These are phyloP conservation scores for Colletotrichum agaves DNA, from an alignment of 2,329 filamentous ascomycete species.

Conservation along the genomic window DNA sequence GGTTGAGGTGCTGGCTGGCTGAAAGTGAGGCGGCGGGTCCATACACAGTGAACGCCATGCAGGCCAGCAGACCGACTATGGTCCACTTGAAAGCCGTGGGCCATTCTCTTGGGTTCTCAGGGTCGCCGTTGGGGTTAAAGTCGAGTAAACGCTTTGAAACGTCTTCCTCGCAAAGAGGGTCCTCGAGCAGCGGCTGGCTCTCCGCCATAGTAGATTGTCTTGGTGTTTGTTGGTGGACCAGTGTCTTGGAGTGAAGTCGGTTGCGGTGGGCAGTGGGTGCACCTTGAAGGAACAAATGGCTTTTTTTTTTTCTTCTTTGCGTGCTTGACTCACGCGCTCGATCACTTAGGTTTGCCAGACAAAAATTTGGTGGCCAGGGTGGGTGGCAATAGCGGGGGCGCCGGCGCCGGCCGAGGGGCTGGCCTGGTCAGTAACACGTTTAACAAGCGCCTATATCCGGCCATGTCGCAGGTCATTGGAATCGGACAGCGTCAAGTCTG, in stretches of 20 bases:
- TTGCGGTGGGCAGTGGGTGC: constrained; percentile 1
- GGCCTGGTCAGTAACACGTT: background rate
- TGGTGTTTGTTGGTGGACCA: background rate
- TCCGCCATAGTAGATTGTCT: constrained; percentile 3
- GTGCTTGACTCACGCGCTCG: constrained; percentile 32
- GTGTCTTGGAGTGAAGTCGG: background rate
- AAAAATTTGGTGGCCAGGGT: constrained; percentile 20
- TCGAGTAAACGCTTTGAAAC: constrained; percentile 33
- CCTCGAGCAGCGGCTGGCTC: constrained; percentile 30
- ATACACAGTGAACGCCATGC: constrained; percentile 68
- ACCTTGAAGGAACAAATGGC: constrained; percentile 1
- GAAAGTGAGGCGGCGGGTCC: constrained; percentile 35
- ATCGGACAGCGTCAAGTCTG: background rate
- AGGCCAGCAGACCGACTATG: constrained; percentile 62
- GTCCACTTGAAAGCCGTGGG: constrained; percentile 61
- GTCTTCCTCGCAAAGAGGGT: constrained; percentile 30
- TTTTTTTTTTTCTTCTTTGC: constrained; percentile 14
- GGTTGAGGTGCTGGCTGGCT: background rate
- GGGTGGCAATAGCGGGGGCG: constrained; percentile 21
- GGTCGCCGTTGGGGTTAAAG: constrained; percentile 39
- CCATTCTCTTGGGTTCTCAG: constrained; percentile 64
- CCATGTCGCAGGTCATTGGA: background rate
- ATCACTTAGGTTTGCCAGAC: constrained; percentile 2
- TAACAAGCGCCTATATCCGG: background rate
- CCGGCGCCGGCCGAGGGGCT: background rate